These are phyloP conservation scores for Termitomyces sp. DNA, from an alignment of 768 basidiomycete genomes.

Conservation along the genomic window DNA sequence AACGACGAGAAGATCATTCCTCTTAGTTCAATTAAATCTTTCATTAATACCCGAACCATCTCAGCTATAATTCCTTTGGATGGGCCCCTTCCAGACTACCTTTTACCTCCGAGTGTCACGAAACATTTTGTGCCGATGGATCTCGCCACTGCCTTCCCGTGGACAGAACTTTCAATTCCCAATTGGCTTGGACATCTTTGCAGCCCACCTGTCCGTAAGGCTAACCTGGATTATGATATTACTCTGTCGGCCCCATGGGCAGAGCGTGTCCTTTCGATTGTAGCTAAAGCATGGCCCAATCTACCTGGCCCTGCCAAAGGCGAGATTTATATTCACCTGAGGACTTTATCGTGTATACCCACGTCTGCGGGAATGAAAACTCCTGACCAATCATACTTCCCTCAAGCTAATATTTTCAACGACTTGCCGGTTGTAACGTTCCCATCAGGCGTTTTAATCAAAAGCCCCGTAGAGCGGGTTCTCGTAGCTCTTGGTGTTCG, in stretches of 20 bases:
- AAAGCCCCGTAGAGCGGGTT: constrained; percentile 69
- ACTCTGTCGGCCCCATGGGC: constrained; percentile 67
- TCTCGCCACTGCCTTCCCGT: constrained; percentile 59
- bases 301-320: constrained; percentile 45
- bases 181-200: constrained; percentile 76
- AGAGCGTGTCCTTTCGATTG: constrained; percentile 67
- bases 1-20: constrained; percentile 57
- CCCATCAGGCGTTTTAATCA: constrained; percentile 59
- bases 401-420: constrained; percentile 83
- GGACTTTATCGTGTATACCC: constrained; percentile 59
- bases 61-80: constrained; percentile 60
- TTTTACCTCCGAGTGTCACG: constrained; percentile 66
- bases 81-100: constrained; percentile 70
- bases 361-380: constrained; percentile 70
- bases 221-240: constrained; percentile 56
- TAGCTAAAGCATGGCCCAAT: constrained; percentile 73
- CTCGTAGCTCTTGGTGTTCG: constrained; percentile 77
- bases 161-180: constrained; percentile 71
- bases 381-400: constrained; percentile 78
- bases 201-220: constrained; percentile 36
- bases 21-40: constrained; percentile 66
- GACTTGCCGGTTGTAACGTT: constrained; percentile 81
- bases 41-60: constrained; percentile 61
- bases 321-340: constrained; percentile 46
- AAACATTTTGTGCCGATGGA: constrained; percentile 51